phyloP scores from a whole-genome alignment of 176 grass and related monocot genomes.

The Musa beccarii region DNA sequence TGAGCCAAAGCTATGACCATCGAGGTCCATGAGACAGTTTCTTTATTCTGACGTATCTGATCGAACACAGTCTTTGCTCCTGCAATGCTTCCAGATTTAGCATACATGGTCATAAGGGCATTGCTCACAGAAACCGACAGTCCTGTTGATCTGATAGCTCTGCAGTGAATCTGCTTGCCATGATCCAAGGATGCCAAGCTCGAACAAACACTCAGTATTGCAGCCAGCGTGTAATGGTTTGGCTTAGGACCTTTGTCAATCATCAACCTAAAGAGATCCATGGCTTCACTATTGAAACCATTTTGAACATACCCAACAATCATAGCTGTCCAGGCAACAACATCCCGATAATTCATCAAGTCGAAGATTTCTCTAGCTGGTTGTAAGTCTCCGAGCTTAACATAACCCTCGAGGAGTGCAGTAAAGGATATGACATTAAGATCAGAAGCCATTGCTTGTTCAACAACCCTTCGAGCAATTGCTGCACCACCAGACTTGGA shows the following conservation, averaged over 20 bases:
- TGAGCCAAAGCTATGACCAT: constrained; percentile 82
- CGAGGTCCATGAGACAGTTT: constrained; percentile 75
- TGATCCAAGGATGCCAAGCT: constrained; percentile 58
- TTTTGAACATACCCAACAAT: constrained; percentile 89
- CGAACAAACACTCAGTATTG: constrained; percentile 61
- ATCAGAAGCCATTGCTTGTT: constrained; percentile 29
- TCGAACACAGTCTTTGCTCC: constrained; percentile 53
- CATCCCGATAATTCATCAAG: constrained; percentile 65
- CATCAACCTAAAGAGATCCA: constrained; percentile 73
- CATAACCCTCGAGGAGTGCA: constrained; percentile 81
- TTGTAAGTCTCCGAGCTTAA: constrained; percentile 58
- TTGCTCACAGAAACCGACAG: constrained; percentile 62
- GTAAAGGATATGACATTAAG: constrained; percentile 84
- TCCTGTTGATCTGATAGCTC: constrained; percentile 47
- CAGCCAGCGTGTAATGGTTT: constrained; percentile 71
- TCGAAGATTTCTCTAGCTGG: constrained; percentile 61
- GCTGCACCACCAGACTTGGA: constrained; percentile 45
- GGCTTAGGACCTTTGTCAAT: constrained; percentile 52
- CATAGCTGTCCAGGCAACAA: constrained; percentile 91
- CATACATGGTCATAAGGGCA: constrained; percentile 59
- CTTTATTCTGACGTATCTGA: constrained; percentile 38
- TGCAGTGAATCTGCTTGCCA: constrained; percentile 84
- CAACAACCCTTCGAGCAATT: constrained; percentile 50
- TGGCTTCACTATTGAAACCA: constrained; percentile 52
- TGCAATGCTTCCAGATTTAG: constrained; percentile 56